Base-by-base conservation (phyloP, 306 rosid genomes). In the Lathyrus tuberosus region DNA sequence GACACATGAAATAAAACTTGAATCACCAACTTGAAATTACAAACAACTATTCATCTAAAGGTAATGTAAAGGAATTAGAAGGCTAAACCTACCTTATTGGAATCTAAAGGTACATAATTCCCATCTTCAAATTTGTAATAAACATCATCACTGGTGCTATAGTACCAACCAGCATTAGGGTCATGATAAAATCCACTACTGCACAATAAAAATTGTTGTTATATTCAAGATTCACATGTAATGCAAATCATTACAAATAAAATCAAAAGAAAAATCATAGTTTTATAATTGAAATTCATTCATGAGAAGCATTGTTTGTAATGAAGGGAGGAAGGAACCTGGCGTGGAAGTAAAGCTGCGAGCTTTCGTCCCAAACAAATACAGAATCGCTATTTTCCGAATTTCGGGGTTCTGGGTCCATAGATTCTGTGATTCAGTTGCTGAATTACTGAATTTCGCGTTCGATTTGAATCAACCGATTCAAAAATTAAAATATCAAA, bases 181-280 rank as follows among this genome's bases (percentile, higher is more conserved):
- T 94, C 96, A 62, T 88, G 92, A 84, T 88, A 88, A 86, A 90
- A 90, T 72, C 96, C 98, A 71, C 86, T 87, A 75, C 95, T 88
- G 91, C 85, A 70, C 6, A 20, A 22, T 4, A 52, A 17, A 69
- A 47, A 6, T 41, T 3, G n/a, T n/a, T n/a, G 3, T 14, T 26
- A 52, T 5, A 20, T 73, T 61, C 17, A 47, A 67, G 16, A 44
- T 62, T 35, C 15, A 42, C 68, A 58, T 14, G 65, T 26, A 24
- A 46, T 49, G 28, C 4, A 49, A 16, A 49, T 17, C 12, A 17
- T 49, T 49, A 48, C 0, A 47, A 48, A 48, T 47, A n/a, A 15
- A 47, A 47, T 47, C 53, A 16, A 20, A 20, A 20, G 22, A 48
- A 48, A 48, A 48, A 48, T 14, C 38, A 41, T 41, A 2, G 38